phyloP scores from a whole-genome alignment of 2,329 filamentous ascomycete species.

The Neopestalotiopsis clavispora region DNA sequence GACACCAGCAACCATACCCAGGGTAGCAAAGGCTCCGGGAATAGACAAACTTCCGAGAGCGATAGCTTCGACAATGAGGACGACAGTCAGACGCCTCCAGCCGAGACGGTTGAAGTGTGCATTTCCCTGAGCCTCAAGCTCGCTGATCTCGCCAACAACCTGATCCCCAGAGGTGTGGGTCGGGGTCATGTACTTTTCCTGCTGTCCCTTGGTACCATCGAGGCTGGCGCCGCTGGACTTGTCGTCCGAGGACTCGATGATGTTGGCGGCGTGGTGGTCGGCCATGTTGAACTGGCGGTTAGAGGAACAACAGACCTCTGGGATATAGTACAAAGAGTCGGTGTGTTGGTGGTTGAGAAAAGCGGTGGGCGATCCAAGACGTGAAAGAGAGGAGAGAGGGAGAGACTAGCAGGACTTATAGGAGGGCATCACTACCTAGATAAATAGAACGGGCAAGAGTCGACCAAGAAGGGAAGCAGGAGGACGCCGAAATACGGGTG shows the following conservation, averaged over 20 bases:
- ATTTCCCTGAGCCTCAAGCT: slow-evolving; percentile 52
- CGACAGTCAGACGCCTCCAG: slow-evolving; percentile 61
- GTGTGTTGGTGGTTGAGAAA: not conserved
- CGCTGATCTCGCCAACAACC: slow-evolving; percentile 38
- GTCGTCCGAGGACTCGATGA: slow-evolving; percentile 13
- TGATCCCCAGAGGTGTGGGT: slow-evolving; percentile 20
- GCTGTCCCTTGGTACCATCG: slow-evolving; percentile 10
- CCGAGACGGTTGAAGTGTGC: slow-evolving; percentile 58
- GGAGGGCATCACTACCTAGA: slow-evolving; percentile 4
- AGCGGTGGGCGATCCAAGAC: not conserved
- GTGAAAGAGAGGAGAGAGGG: not conserved
- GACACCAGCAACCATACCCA: slow-evolving; percentile 58
- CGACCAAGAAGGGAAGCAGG: not conserved
- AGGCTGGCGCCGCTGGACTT: slow-evolving; percentile 15
- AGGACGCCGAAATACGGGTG: slow-evolving; percentile 14
- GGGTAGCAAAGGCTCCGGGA: slow-evolving; percentile 55
- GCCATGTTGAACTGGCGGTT: slow-evolving; percentile 16
- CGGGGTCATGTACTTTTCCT: not conserved
- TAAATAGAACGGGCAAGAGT: slow-evolving; percentile 1
- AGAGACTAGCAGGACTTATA: not conserved
- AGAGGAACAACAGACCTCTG: not conserved
- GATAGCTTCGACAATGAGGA: slow-evolving; percentile 62
- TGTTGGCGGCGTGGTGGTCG: slow-evolving; percentile 12
- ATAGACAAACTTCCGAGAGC: slow-evolving; percentile 58
- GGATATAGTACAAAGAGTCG: not conserved